A percentile compares a stretch with the other conserved stretches of the same genome.
phyloP scores from a whole-genome alignment of 805 yeast species.

The Candida bentonensis region DNA sequence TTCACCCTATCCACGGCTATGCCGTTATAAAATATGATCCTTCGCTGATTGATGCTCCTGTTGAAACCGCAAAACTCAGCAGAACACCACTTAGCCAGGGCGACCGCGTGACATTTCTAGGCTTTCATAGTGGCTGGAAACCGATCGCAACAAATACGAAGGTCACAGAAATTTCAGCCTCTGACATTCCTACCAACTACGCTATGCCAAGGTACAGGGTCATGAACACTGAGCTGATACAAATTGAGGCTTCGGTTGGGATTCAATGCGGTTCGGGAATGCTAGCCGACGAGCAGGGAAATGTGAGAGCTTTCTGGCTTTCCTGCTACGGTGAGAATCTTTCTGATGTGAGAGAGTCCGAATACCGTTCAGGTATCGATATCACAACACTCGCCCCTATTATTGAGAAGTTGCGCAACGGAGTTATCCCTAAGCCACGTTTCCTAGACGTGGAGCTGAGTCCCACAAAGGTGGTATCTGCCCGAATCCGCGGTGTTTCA shows the following conservation, averaged over 20 bases:
- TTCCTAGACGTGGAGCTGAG: constrained; percentile 71
- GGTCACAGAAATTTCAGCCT: constrained; percentile 62
- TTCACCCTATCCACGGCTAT: constrained; percentile 80
- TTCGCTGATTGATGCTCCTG: constrained; percentile 51
- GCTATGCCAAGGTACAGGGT: constrained; percentile 73
- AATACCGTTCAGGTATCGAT: constrained; percentile 65
- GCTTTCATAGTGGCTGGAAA: constrained; percentile 58
- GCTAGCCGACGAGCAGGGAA: constrained; percentile 62
- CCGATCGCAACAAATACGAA: constrained; percentile 60
- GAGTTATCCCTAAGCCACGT: constrained; percentile 37
- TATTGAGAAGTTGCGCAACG: constrained; percentile 38
- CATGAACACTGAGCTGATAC: constrained; percentile 63
- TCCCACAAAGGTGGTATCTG: constrained; percentile 53
- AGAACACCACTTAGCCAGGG: constrained; percentile 51
- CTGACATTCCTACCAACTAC: constrained; percentile 56
- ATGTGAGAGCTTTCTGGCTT: constrained; percentile 74
- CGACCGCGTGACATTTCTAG: constrained; percentile 63
- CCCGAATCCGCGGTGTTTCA: constrained; percentile 77
- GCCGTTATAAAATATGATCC: constrained; percentile 79
- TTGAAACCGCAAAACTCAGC: constrained; percentile 52
- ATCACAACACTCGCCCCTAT: constrained; percentile 49
- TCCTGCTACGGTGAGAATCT: constrained; percentile 67
- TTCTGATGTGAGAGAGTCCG: constrained; percentile 39
- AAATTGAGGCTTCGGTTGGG: constrained; percentile 58
- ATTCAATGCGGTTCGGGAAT: constrained; percentile 71